Evolutionary conservation across 1,284 basidiomycete genomes (phyloP).

Genomic region (Cryptococcus sp.): DNA sequence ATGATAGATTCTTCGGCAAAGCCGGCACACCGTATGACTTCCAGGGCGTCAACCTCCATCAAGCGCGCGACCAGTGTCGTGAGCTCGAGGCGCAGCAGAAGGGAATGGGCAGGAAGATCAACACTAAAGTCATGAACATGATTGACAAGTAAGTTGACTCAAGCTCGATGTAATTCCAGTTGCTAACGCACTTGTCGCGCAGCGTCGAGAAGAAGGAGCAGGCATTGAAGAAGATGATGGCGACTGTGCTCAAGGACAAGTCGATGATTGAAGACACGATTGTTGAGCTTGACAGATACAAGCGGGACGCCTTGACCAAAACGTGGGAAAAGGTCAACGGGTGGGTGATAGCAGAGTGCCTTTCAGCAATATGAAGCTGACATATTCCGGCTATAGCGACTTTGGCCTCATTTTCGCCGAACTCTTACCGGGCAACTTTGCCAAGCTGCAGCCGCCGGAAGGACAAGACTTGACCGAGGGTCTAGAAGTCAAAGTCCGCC

Average conservation of each 20-base stretch:
- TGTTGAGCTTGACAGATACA: constrained; percentile 88
- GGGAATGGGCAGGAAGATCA: constrained; percentile 91
- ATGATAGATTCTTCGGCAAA: constrained; percentile 71
- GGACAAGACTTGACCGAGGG: constrained; percentile 91
- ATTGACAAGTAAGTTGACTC: constrained; percentile 74
- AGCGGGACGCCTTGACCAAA: constrained; percentile 86
- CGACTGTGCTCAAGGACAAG: constrained; percentile 89
- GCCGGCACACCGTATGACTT: constrained; percentile 83
- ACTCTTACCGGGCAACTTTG: constrained; percentile 93
- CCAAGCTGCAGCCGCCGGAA: constrained; percentile 91
- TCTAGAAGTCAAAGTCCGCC: constrained; percentile 92
- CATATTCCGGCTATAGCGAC: constrained; percentile 61
- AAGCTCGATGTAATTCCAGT: not conserved
- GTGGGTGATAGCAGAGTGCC: constrained; percentile 57
- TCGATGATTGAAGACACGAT: constrained; percentile 95
- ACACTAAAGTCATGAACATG: constrained; percentile 93
- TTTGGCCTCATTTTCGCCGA: constrained; percentile 97
- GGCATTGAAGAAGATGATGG: constrained; percentile 82
- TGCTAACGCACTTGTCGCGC: not conserved
- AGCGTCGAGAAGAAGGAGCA: constrained; percentile 95
- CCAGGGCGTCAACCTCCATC: constrained; percentile 65
- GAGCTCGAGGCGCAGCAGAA: constrained; percentile 80
- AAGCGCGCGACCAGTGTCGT: constrained; percentile 66
- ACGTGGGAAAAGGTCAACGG: constrained; percentile 95
- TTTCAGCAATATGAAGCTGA: constrained; percentile 3